Base-by-base conservation (phyloP, 2,329 filamentous ascomycete species). In the Coniochaeta sp. region DNA sequence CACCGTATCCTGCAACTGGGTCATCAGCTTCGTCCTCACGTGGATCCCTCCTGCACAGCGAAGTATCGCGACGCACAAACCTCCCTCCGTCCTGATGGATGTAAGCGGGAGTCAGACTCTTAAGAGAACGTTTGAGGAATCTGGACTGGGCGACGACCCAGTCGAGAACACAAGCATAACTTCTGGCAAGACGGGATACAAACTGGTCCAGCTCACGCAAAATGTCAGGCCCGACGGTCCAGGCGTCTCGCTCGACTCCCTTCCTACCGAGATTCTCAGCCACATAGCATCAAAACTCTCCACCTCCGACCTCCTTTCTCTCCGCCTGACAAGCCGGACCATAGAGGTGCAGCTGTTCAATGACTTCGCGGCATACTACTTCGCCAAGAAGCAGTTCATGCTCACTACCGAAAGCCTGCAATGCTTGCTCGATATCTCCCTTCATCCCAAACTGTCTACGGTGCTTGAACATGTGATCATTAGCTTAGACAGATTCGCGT, bases 301-400 rank as follows among this genome's bases (percentile, higher is more conserved):
- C 0, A 89, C 86, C 0, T 59, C 70, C 0, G 85, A 88, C 8
- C 77, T 88, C 19, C 76, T 80, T 61, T 69, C 72, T 14, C 68
- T 89, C 8, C 84, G 87, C 7, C 71, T 79, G 17, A 77, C 77
- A 2, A 87, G 84, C 73, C 83, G 79, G 60, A 69, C 74, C 19
- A 67, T 86, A 14, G 85, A 89, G 67, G 71, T 71, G 22, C 73
- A 75, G 1, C 73, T 88, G 14, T 83, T 83, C 69, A 74, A 78
- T 57, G 75, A 75, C 36, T 89, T 89, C 65, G 76, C 80, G 31
- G 74, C 74, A 26, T 85, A 88, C 63, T 89, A 87, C 75, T 89
- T 90, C 71, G 76, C 74, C 58, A 85, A 84, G 69, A 83, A 81
- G 66, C 85, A 89, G 67, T 89, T 89, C 71, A 86, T 87, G 81